Conservation (phyloP, 1,284 basidiomycete species). For the Agaricales sp. region DNA sequence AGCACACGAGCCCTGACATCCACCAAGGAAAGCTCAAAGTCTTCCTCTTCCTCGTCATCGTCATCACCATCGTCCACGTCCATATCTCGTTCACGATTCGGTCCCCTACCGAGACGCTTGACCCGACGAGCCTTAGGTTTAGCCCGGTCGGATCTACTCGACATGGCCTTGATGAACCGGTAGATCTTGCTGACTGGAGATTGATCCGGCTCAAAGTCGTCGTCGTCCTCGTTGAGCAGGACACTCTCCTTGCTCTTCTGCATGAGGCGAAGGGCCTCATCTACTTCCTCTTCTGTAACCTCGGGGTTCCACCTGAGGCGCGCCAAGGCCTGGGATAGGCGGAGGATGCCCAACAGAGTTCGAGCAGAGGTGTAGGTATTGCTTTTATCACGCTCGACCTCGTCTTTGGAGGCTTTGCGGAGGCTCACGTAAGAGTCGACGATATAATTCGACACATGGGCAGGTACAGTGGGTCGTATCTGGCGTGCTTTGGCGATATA, state of each 20-base stretch:
- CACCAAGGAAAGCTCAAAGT: constrained; percentile 67
- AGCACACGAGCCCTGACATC: constrained; percentile 80
- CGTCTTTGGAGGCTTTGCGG: constrained; percentile 87
- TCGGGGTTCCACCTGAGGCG: constrained; percentile 76
- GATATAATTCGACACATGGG: constrained; percentile 84
- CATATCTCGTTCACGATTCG: constrained; percentile 57
- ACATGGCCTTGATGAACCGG: constrained; percentile 85
- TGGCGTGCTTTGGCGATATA: constrained; percentile 94
- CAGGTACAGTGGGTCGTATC: constrained; percentile 81
- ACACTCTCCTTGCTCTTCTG: constrained; percentile 91
- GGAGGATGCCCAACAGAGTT: constrained; percentile 90
- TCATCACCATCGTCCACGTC: constrained; percentile 48
- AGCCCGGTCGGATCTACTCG: constrained; percentile 29
- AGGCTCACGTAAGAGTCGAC: constrained; percentile 95
- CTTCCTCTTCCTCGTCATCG: constrained; percentile 45
- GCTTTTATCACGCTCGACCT: constrained; percentile 81
- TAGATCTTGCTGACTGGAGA: constrained; percentile 79
- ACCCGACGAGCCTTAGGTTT: constrained; percentile 27
- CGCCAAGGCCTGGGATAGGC: constrained; percentile 91
- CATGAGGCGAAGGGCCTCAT: constrained; percentile 95
- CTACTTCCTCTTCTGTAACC: constrained; percentile 85
- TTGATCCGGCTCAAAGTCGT: constrained; percentile 60
- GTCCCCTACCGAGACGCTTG: constrained; percentile 54
- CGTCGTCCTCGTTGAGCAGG: constrained; percentile 66
- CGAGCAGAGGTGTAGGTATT: constrained; percentile 96